Evolutionary conservation across 176 grass and related monocot genomes (phyloP), one percentile per base, ranked within the genome.

Genomic region (Puccinellia tenuiflora): DNA sequence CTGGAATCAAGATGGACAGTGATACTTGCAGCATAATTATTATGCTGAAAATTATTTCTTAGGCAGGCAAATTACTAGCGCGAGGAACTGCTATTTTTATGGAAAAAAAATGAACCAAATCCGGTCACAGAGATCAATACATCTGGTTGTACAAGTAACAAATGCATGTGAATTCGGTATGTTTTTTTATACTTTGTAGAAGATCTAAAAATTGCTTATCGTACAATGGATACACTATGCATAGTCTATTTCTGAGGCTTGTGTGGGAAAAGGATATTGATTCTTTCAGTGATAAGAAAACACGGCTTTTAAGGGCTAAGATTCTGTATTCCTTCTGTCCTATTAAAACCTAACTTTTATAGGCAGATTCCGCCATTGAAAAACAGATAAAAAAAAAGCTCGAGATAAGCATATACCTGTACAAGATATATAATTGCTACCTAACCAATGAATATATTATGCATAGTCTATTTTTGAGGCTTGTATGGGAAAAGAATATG

Each of bases 361-460:
- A 29, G 73, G n/a, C 26, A 55, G 43, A 82, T 86, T 86, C 53
- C n/a, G 4, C 45, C 45, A 47, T 29, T 65, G 46, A 43, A 84
- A 81, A 45, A 45, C 3, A 52, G 22, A 63, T 47, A 62, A 53
- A 72, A 50, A 50, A 18, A 16, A 40, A 45, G 40, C 10, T 64
- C 10, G 78, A 63, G 79, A 83, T 82, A 78, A 79, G 55, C 56
- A 83, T 82, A 78, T 86, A 69, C 43, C 21, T 54, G 45, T 16
- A 16, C 3, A 47, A 47, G 3, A 47, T 47, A 9, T 47, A 2
- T 47, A 47, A 47, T 47, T 47, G 13, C 45, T 47, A 16, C 14
- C 14, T 2, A 16, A 16, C 45, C 45, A 47, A 47, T 47, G 45
- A 47, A 47, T 24, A 40, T 20, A 79, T 7, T 45, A 17, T 30